phyloP scores from a whole-genome alignment of 495 filamentous ascomycete species.

The Podospora sp. region DNA sequence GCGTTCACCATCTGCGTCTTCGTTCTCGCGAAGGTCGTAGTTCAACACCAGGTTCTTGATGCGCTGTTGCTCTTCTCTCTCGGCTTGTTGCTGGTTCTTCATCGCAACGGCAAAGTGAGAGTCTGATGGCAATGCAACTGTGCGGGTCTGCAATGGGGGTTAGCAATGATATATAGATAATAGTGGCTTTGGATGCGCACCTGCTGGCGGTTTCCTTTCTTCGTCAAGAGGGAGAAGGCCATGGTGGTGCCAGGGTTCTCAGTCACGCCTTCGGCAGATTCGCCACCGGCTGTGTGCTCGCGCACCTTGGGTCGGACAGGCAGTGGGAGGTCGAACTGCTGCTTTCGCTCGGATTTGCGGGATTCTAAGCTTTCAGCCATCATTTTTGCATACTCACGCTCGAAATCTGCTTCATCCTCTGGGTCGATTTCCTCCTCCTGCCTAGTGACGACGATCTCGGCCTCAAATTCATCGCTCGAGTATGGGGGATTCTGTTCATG shows the following conservation, averaged over 20 bases:
- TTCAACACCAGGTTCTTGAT: conserved; percentile 98
- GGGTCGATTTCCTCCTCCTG: conserved; percentile 91
- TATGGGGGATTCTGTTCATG: conserved; percentile 47
- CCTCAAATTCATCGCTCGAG: conserved; percentile 66
- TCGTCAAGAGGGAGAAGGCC: conserved; percentile 95
- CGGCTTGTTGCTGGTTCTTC: conserved; percentile 91
- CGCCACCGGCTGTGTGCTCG: conserved; percentile 43
- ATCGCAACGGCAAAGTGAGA: conserved; percentile 93
- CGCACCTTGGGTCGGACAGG: conserved; percentile 79
- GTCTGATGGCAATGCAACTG: conserved; percentile 91
- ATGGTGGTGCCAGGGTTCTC: conserved; percentile 56
- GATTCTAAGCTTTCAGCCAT: conserved; percentile 97
- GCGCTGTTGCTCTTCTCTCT: conserved; percentile 93
- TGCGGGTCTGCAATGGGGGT: conserved; percentile 67
- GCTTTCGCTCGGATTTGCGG: conserved; percentile 90
- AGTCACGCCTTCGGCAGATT: conserved; percentile 46
- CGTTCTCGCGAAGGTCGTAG: conserved; percentile 83
- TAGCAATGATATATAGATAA: not conserved
- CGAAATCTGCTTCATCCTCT: conserved; percentile 94
- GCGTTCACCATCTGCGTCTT: conserved; percentile 72
- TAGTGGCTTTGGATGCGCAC: conserved; percentile 45
- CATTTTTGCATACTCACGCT: conserved; percentile 97
- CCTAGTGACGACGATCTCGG: conserved; percentile 86
- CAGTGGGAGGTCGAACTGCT: conserved; percentile 88
- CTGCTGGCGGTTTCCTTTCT: conserved; percentile 94